Evolutionary conservation across 2,329 filamentous ascomycete genomes (phyloP), one percentile per base, ranked within the genome.

Genomic region (Pyricularia sp.): DNA sequence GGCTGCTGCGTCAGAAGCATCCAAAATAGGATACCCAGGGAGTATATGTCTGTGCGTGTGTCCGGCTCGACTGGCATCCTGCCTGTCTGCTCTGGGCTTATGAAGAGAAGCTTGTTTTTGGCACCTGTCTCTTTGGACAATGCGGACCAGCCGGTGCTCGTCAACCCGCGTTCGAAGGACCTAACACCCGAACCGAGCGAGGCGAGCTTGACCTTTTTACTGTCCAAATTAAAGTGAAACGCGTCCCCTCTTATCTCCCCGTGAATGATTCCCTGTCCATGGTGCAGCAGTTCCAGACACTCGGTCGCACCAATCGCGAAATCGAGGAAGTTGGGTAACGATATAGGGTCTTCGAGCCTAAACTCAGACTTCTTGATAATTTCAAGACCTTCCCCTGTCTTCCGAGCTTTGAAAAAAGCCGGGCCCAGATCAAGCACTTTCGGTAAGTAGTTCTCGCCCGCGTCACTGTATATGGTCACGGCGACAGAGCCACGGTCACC

Each of bases 81-180:
- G 17, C 94, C 94, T 2, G 94, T 97, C 81, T 97, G 94, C 76
- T 98, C 94, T 0, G 94, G 94, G 65, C 93, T 94, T 76, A 97
- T 96, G 76, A 93, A 97, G 67, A 94, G 88, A 25, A 98, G 83
- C 78, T 97, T 97, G 76, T 94, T 90, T 79, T 93, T 93, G 59
- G 93, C 92, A 2, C 94, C 94, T 9, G 93, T 80, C 77, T 97
- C 92, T 70, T 91, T 90, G 14, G 92, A 94, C 11, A 97, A 80
- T 0, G 86, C 86, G 12, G 90, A 92, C 94, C 94, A 98, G 42
- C 93, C 93, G 25, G 91, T 90, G 74, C 92, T 94, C 9, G 87
- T 89, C 66, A 98, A 83, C 4, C 94, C 92, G 79, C 97, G 92
- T 78, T 97, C 94, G 73, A 97, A 97, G 0, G 93, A 92, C 68